Conservation (phyloP, 192 early-diverging fungal genomes). For the Phycomyces blakesleeanus region DNA sequence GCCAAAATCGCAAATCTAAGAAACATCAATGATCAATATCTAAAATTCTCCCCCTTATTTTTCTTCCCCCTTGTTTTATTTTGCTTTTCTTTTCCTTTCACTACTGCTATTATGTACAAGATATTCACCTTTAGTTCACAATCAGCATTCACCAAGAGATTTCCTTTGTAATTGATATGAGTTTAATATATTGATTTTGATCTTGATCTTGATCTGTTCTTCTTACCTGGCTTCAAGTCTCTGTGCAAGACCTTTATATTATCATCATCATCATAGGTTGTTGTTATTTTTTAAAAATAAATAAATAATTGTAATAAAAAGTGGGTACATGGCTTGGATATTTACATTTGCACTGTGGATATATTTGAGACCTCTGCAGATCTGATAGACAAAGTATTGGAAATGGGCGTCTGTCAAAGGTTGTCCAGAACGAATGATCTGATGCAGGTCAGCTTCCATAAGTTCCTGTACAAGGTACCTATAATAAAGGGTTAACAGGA, state of each 20-base stretch:
- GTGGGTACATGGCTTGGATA: neutral
- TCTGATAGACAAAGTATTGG: constrained; percentile 72
- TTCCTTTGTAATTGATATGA: neutral
- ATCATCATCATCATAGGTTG: no score
- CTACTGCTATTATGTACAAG: no score
- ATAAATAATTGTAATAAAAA: neutral
- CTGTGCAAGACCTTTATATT: constrained; percentile 67
- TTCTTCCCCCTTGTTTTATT: constrained; percentile 14
- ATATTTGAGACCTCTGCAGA: constrained; percentile 64
- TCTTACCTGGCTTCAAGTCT: constrained; percentile 80
- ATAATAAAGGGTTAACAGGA: neutral
- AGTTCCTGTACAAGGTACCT: constrained; percentile 51
- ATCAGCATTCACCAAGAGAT: constrained; percentile 29
- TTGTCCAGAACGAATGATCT: constrained; percentile 62
- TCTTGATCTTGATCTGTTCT: no score
- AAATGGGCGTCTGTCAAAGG: constrained; percentile 24
- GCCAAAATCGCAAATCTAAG: constrained; percentile 94
- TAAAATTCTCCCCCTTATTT: no score
- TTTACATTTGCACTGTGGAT: constrained; percentile 63
- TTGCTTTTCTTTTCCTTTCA: constrained; percentile 37
- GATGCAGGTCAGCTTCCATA: constrained; percentile 71
- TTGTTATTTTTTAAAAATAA: no score
- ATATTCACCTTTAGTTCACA: constrained; percentile 22
- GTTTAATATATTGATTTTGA: no score
- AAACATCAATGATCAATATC: constrained; percentile 79